Evolutionary conservation across 2,329 filamentous ascomycete genomes (phyloP), one percentile per base, ranked within the genome.

Genomic region (Trichoderma sp.): DNA sequence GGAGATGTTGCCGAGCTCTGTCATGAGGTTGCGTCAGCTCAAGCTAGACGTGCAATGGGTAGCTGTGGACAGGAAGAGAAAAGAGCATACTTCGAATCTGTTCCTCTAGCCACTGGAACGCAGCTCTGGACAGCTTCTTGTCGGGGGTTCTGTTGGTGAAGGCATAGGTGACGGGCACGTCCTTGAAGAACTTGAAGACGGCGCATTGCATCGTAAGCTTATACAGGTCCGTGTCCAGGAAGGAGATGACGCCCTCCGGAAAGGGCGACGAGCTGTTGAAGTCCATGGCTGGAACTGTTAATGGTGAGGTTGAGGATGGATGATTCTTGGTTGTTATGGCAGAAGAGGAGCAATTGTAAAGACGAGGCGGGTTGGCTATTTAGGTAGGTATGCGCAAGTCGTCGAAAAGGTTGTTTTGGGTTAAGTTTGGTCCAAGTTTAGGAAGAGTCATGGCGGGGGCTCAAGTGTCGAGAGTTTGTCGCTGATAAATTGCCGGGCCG

Each of bases 141-240:
- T 97, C 88, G 7, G 92, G 92, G 1, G 95, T 99, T 58, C 95
- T 90, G 76, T 99, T 99, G 59, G 93, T 98, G 79, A 96, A 97
- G 66, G 90, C 88, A 75, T 98, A 99, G 3, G 91, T 93, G 66
- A 98, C 95, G 51, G 89, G 85, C 72, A 88, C 81, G 65, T 93
- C 83, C 41, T 90, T 90, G 77, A 96, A 98, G 81, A 93, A 96
- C 78, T 96, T 96, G 71, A 96, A 85, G 69, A 98, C 90, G 67
- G 93, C 93, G 75, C 91, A 97, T 89, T 99, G 95, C 95, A 99
- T 99, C 21, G 95, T 99, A 78, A 99, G 80, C 79, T 99, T 99
- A 85, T 97, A 99, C 67, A 99, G 74, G 71, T 89, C 87, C 17
- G 90, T 94, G 74, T 95, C 91, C 63, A 95, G 82, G 74, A 95